Base-by-base conservation (phyloP, 768 basidiomycete genomes). In the Asterophora parasitica region DNA sequence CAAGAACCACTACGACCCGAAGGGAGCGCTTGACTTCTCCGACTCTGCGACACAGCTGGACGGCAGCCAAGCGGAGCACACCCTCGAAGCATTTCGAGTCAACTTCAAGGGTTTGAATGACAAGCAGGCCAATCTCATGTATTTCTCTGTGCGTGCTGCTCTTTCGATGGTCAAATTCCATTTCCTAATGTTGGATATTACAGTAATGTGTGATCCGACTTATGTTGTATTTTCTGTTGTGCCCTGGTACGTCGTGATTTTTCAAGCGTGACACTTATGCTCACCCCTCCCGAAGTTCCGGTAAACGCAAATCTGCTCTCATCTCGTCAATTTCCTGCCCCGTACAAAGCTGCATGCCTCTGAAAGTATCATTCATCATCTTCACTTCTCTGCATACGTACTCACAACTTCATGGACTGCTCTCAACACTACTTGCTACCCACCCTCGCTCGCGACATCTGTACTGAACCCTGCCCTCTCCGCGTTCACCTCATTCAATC, bases 1-100 rank as follows among this genome's bases (percentile, higher is more conserved):
- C 0, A 88, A 85, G 66, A 87, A 88, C 56, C 88, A 91, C 55
- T 90, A 85, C 55, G 78, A 83, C 48, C 87, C 88, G 1, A 67
- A 73, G 15, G 69, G 68, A n/a, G 61, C 66, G 5, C 53, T 87
- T 0, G 77, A 83, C 54, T 72, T 84, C 50, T 78, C 81, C 0
- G 85, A 85, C 10, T 71, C 77, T 0, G 75, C 70, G n/a, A 80
- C 79, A 1, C 70, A 76, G 23, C 49, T 65, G 31, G 74, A 75
- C 51, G 66, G 71, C 0, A 62, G 61, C 1, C 66, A 69, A 46
- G 71, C 66, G 0, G 72, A 73, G 17, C 60, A 64, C 4, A 62
- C 69, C 13, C 65, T 81, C 4, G 75, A 78, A 35, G 68, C 68
- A 1, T 85, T 69, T 71, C 70, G 67, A 51, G 65, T 67, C 5